These are phyloP conservation scores for Pythium guiyangense DNA, from an alignment of 352 stramenopile species.

Conservation along the genomic window DNA sequence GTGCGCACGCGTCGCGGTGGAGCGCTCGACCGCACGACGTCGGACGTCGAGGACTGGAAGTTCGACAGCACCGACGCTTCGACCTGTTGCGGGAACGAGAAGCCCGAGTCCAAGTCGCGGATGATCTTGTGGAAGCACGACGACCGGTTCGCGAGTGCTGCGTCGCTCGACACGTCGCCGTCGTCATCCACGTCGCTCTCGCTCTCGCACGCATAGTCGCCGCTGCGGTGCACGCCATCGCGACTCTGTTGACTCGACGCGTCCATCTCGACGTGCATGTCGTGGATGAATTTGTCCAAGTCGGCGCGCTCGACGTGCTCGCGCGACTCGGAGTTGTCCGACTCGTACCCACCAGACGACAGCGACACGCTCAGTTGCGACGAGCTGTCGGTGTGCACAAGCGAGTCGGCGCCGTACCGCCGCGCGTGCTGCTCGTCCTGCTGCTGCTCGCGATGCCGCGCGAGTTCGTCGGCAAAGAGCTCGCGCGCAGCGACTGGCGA, in stretches of 20 bases:
- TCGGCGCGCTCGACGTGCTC: conserved; percentile 19
- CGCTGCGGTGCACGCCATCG: background rate
- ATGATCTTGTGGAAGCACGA: conserved; percentile 44
- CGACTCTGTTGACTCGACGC: background rate
- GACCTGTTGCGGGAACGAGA: conserved; percentile 47
- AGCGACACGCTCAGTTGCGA: conserved; percentile 21
- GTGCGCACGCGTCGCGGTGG: conserved; percentile 11
- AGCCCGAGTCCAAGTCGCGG: conserved; percentile 46
- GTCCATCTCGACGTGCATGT: conserved; percentile 17
- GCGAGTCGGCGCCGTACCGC: conserved; percentile 13
- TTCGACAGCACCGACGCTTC: conserved; percentile 23
- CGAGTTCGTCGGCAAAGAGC: too few relatives aligned
- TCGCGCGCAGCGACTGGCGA: too few relatives aligned
- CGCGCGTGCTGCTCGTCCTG: background rate
- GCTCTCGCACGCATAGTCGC: conserved; percentile 13
- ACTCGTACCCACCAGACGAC: conserved; percentile 23
- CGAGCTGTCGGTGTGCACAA: conserved; percentile 25
- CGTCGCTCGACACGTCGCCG: conserved; percentile 13
- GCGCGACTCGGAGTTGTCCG: conserved; percentile 17
- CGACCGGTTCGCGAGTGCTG: conserved; percentile 11
- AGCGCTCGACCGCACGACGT: background rate
- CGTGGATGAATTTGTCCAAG: conserved; percentile 22
- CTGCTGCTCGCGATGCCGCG: too few relatives aligned
- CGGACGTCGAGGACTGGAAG: conserved; percentile 15
- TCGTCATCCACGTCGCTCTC: conserved; percentile 19